phyloP scores from a whole-genome alignment of 441 rosid genomes.

The Populus hybrid region DNA sequence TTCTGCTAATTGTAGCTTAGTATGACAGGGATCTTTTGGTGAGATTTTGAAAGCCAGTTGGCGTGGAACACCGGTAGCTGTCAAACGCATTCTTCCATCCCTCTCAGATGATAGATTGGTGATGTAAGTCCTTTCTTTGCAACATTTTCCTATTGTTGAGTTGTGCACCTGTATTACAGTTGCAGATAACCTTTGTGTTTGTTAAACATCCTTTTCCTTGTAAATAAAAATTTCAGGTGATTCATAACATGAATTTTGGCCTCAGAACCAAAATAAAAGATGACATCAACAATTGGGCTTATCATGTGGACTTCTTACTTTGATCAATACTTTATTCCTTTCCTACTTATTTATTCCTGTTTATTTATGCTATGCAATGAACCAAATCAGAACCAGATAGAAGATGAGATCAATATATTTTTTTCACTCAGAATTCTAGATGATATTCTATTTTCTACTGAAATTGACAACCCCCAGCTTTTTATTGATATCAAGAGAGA shows the following conservation, averaged over 20 bases:
- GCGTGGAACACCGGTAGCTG: constrained; percentile 99
- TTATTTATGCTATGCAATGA: neutral
- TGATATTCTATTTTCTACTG: constrained; percentile 2
- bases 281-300: neutral
- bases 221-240: neutral
- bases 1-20: constrained; percentile 26
- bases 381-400: neutral
- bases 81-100: constrained; percentile 95
- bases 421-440: neutral
- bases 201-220: neutral
- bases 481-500: neutral
- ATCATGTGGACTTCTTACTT: constrained; percentile 1
- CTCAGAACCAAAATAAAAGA: constrained; percentile 11
- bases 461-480: neutral
- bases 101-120: constrained; percentile 99
- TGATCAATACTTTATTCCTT: neutral
- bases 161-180: neutral
- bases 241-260: neutral
- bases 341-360: neutral
- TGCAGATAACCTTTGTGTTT: neutral
- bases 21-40: constrained; percentile 89
- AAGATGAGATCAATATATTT: neutral
- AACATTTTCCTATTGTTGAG: neutral
- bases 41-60: constrained; percentile 91
- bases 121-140: constrained; percentile 53